phyloP scores from a whole-genome alignment of 352 stramenopile species.

The Globisporangium apiculatum region DNA sequence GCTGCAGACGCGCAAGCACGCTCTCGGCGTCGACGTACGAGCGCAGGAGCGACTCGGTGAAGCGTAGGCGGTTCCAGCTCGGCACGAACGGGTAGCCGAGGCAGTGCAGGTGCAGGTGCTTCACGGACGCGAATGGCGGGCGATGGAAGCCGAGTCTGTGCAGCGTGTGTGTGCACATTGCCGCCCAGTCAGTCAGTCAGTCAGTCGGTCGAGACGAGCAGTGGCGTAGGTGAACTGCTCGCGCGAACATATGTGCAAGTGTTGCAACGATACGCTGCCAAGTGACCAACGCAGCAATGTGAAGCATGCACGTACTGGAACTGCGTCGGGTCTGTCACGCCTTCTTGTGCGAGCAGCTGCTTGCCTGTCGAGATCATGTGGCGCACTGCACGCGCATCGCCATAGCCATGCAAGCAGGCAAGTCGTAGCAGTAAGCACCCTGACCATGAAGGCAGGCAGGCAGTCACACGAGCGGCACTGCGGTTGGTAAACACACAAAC shows the following conservation, averaged over 20 bases:
- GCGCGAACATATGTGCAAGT: no score
- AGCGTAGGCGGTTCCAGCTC: constrained; percentile 55
- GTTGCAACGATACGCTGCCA: no score
- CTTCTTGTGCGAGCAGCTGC: constrained; percentile 35
- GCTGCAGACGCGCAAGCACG: constrained; percentile 24
- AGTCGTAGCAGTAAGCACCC: no score
- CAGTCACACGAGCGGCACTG: no score
- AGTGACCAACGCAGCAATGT: neutral
- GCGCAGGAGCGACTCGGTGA: constrained; percentile 39
- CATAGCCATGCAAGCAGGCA: no score
- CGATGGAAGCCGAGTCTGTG: constrained; percentile 66
- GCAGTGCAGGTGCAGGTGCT: constrained; percentile 72
- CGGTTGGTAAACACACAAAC: neutral
- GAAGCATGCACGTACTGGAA: constrained; percentile 21
- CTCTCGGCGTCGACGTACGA: constrained; percentile 53
- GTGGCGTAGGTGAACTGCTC: no score
- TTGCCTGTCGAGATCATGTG: constrained; percentile 54
- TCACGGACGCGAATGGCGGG: constrained; percentile 58
- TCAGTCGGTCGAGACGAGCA: neutral
- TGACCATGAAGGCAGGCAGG: no score
- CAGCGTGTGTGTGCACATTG: neutral
- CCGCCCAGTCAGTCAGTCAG: no score
- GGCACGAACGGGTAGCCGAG: constrained; percentile 55
- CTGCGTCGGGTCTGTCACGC: constrained; percentile 21
- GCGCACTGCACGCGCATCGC: constrained; percentile 21